A percentile compares a stretch with the other conserved stretches of the same genome.
These are phyloP conservation scores for Quercus suber DNA, from an alignment of 306 rosid genomes.

Conservation along the genomic window DNA sequence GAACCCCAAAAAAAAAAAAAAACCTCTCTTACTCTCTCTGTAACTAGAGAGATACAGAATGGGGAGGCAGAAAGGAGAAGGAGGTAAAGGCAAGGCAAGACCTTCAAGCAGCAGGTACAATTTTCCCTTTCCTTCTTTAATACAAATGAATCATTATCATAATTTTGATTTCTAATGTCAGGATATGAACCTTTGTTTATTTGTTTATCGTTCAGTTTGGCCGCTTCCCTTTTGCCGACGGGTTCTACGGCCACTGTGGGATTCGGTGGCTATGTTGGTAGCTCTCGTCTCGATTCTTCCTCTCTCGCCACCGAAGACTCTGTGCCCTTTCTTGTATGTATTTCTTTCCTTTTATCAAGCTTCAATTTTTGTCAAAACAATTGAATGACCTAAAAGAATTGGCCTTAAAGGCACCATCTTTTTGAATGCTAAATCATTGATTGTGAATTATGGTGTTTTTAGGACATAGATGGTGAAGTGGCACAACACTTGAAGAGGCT, in stretches of 20 bases:
- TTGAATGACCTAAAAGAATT: too few species aligned
- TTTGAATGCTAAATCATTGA: not conserved
- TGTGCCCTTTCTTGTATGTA: constrained; percentile 45
- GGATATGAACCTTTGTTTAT: not conserved
- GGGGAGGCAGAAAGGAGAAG: constrained; percentile 93
- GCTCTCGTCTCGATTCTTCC: constrained; percentile 72
- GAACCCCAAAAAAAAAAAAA: too few species aligned
- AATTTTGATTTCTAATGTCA: not conserved
- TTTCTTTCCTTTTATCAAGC: not conserved
- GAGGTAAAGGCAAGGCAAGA: constrained; percentile 68
- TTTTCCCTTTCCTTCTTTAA: not conserved
- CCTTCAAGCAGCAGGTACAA: constrained; percentile 90
- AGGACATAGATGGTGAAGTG: constrained; percentile 89
- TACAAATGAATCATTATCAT: not conserved
- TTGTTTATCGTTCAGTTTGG: constrained; percentile 45
- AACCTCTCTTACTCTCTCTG: not conserved
- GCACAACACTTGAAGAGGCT: constrained; percentile 90
- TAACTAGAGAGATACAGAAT: constrained; percentile 15
- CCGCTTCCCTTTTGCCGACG: constrained; percentile 82
- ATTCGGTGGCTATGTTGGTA: constrained; percentile 90
- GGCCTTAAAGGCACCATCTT: not conserved
- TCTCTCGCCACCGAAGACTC: constrained; percentile 59
- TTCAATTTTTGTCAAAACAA: not conserved
- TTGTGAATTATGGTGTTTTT: not conserved
- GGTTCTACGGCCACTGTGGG: constrained; percentile 64